Percentiles rank a stretch among this genome's conserved stretches.
Evolutionary conservation across 176 grass and related monocot genomes (phyloP).

Genomic region (Cenchrus americanus): DNA sequence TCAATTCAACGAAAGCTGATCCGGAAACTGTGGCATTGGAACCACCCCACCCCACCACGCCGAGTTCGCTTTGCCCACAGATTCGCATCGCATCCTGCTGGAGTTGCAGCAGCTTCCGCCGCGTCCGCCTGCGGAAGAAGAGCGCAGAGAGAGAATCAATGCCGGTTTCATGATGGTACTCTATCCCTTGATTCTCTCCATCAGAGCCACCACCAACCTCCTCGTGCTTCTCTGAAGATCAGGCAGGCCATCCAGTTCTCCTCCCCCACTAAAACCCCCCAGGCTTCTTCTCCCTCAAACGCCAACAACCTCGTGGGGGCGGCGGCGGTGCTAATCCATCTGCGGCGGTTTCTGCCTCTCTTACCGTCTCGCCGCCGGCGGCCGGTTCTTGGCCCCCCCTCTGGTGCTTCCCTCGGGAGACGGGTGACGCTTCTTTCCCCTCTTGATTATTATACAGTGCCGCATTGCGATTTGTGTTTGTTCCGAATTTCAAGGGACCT

Average conservation of each 20-base stretch:
- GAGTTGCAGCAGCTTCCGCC: not conserved
- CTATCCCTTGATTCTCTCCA: not conserved
- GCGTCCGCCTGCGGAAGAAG: not conserved
- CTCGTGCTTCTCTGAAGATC: not conserved
- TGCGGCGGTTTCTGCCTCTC: not conserved
- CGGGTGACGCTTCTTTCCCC: not conserved
- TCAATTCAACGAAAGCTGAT: too few relatives aligned
- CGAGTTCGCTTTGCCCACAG: not conserved
- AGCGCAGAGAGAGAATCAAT: not conserved
- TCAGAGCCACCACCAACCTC: not conserved
- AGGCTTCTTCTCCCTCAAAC: too few relatives aligned
- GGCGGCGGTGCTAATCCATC: not conserved
- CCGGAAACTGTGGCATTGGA: not conserved
- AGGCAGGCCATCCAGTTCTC: not conserved
- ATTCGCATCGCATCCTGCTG: not conserved
- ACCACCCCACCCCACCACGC: too few relatives aligned
- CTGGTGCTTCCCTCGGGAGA: not conserved
- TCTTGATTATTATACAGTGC: not conserved
- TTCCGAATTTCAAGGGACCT: not conserved
- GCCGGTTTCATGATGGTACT: not conserved
- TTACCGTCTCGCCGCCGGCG: not conserved
- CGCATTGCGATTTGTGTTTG: constrained; percentile 14
- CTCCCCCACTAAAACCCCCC: not conserved
- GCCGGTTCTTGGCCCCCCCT: not conserved
- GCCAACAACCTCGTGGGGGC: not conserved